Conservation (phyloP, 192 early-diverging fungal species). For the Backusella liffmaniae region DNA sequence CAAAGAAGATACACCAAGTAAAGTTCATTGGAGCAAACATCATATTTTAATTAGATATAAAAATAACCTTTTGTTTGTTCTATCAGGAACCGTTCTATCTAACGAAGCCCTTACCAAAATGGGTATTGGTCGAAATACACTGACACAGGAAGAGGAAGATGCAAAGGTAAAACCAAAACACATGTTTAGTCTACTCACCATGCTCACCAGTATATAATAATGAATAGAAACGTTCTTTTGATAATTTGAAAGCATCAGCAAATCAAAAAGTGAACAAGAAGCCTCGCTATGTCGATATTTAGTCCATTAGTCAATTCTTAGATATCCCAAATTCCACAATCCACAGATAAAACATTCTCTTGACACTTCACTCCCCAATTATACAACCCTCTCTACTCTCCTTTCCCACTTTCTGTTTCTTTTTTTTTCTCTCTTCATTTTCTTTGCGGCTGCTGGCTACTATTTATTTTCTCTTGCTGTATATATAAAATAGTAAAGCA, state of each 20-base stretch:
- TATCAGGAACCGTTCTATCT: constrained; percentile 15
- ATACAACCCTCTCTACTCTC: constrained; percentile 3
- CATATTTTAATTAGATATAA: background rate
- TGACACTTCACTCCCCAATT: background rate
- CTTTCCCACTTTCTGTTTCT: background rate
- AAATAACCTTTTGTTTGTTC: background rate
- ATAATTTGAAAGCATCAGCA: background rate
- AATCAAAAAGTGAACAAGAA: constrained; percentile 17
- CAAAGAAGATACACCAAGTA: constrained; percentile 17
- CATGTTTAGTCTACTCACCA: background rate
- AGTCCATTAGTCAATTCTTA: constrained; percentile 9
- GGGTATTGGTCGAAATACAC: background rate
- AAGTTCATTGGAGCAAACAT: background rate
- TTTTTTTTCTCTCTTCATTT: background rate
- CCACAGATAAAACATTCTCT: constrained; percentile 14
- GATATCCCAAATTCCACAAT: background rate
- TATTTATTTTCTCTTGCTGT: background rate
- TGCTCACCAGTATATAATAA: background rate
- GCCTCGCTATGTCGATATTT: constrained; percentile 13
- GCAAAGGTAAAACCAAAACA: constrained; percentile 9
- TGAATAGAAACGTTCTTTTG: constrained; percentile 24
- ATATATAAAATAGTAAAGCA: background rate
- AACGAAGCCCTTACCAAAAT: constrained; percentile 23
- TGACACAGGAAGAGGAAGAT: constrained; percentile 14
- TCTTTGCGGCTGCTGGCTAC: background rate